Conservation (phyloP, 371 early-diverging fungal genomes). For the Cokeromyces recurvatus region DNA sequence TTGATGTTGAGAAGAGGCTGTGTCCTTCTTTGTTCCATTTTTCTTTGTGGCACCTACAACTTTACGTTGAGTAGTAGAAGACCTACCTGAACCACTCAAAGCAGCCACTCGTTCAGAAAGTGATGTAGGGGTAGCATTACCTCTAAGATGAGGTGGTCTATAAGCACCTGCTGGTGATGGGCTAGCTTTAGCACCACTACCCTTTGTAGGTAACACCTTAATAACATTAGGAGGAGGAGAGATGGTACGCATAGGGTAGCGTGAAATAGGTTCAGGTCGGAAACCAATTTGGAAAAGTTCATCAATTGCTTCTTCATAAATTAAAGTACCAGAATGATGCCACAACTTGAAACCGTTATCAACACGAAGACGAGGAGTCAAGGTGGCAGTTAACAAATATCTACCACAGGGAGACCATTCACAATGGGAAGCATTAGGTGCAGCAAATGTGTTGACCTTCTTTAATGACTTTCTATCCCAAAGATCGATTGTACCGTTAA, state of each 20-base stretch:
- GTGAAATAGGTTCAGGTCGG: slow-evolving; percentile 61
- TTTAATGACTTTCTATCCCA: slow-evolving; percentile 85
- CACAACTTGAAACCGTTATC: slow-evolving; percentile 96
- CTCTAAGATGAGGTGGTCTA: slow-evolving; percentile 76
- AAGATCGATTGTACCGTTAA: slow-evolving; percentile 89
- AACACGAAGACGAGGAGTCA: slow-evolving; percentile 92
- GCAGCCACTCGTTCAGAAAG: slow-evolving; percentile 38
- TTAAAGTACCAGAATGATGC: slow-evolving; percentile 90
- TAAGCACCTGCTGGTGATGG: slow-evolving; percentile 63
- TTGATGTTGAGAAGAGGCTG: slow-evolving; percentile 1
- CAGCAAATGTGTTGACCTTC: slow-evolving; percentile 76
- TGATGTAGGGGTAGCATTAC: slow-evolving; percentile 42
- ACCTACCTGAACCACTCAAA: slow-evolving; percentile 24
- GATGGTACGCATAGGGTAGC: slow-evolving; percentile 63
- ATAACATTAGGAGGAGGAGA: slow-evolving; percentile 62
- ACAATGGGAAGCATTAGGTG: slow-evolving; percentile 77
- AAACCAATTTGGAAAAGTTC: slow-evolving; percentile 87
- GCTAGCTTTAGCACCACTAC: slow-evolving; percentile 29
- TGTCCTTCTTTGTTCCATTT: slow-evolving; percentile 2
- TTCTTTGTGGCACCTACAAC: slow-evolving; percentile 31
- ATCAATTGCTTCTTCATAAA: slow-evolving; percentile 67
- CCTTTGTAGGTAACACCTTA: slow-evolving; percentile 25
- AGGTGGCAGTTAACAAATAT: slow-evolving; percentile 86
- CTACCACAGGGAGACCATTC: slow-evolving; percentile 94
- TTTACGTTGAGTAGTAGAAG: slow-evolving; percentile 23